Evolutionary conservation across 2,329 filamentous ascomycete genomes (phyloP), one percentile per base, ranked within the genome.

Genomic region (Aspergillus sp.): DNA sequence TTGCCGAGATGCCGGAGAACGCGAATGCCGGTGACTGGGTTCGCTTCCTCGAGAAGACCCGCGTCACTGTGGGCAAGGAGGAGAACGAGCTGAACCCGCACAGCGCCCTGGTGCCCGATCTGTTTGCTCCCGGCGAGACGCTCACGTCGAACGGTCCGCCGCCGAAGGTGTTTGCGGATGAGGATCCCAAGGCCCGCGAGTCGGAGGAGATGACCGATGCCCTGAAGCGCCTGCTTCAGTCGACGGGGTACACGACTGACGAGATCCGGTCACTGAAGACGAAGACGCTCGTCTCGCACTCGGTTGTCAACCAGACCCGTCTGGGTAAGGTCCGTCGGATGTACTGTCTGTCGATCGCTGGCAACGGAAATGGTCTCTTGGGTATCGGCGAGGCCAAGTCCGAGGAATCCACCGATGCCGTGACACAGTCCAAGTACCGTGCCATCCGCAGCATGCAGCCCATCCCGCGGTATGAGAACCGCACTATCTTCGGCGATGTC

Each of bases 391-490:
- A 93, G 74, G 92, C 89, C 63, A 99, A 97, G 79, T 88, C 88
- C 9, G 84, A 86, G 23, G 91, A 97, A 72, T 66, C 78, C 1
- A 75, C 79, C 29, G 84, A 89, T 54, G 90, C 89, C 0, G 71
- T 75, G 36, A 76, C 81, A 58, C 91, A 95, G 76, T 88, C 91
- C 42, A 84, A 83, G 72, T 84, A 91, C 75, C 81, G 87, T 59
- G 93, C 94, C 20, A 89, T 97, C 62, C 81, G 88, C 66, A 97
- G 94, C 78, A 91, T 99, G 89, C 84, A 85, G 77, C 92, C 94
- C n/a, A 85, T 99, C 51, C 84, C 86, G 46, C 81, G 93, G 53
- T 99, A 97, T 69, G 94, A 99, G 78, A 82, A 91, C 64, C 81
- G 94, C 57, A 99, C 94, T 11, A 94, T 96, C 49, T 97, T 83